Percentiles rank a stretch among this genome's conserved stretches.
These are phyloP conservation scores for Leishmania amazonensis DNA, from an alignment of 208 protist genomes.

Conservation along the genomic window DNA sequence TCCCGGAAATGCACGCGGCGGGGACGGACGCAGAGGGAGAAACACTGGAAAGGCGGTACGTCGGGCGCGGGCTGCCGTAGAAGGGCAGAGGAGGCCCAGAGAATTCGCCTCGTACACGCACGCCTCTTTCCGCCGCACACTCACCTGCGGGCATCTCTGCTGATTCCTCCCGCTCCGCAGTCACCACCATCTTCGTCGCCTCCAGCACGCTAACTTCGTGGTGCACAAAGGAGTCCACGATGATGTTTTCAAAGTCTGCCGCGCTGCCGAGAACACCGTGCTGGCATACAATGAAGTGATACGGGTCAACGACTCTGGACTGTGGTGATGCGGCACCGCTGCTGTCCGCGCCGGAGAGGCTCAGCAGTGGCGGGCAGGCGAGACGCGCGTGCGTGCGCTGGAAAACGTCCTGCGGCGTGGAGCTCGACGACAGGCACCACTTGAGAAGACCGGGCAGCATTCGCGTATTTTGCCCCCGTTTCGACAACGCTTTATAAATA, in stretches of 20 bases:
- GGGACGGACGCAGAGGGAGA: not conserved
- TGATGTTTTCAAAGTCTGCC: constrained; percentile 48
- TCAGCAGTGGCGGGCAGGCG: constrained; percentile 3
- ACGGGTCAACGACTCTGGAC: constrained; percentile 34
- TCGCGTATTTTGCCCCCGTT: constrained; percentile 1
- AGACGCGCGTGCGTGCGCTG: constrained; percentile 9
- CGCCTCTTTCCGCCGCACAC: not conserved
- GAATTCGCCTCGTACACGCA: not conserved
- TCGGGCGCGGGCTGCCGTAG: not conserved
- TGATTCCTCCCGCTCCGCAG: not conserved
- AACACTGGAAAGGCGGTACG: not conserved
- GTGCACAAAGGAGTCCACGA: constrained; percentile 33
- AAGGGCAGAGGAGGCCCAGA: not conserved
- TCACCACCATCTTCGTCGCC: constrained; percentile 9
- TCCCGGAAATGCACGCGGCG: not conserved
- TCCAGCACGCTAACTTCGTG: constrained; percentile 37
- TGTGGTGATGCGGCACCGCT: not conserved
- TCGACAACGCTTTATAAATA: too few relatives aligned
- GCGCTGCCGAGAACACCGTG: constrained; percentile 62
- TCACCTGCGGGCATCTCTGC: not conserved
- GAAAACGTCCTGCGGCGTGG: constrained; percentile 20
- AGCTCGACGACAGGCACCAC: not conserved
- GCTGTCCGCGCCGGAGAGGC: not conserved
- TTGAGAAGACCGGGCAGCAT: constrained; percentile 12
- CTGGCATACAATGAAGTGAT: constrained; percentile 71